A percentile compares a stretch with the other conserved stretches of the same genome.
Evolutionary conservation across 129 eudicot genomes (phyloP).

Genomic region (Centaurea solstitialis): DNA sequence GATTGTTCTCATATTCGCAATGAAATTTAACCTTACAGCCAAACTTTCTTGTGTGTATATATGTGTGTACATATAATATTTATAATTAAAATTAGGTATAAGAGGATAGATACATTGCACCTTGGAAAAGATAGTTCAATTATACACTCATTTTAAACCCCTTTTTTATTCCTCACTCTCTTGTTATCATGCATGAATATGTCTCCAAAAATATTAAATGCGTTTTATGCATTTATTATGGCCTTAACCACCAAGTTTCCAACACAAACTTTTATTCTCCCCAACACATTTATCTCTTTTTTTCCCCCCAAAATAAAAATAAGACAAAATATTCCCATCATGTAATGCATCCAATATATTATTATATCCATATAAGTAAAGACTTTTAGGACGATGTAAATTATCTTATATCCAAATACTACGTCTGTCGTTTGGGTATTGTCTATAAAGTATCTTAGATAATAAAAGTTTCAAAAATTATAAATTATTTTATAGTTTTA

Average conservation of each 20-base stretch:
- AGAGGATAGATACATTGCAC: constrained; percentile 31
- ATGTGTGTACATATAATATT: too few relatives aligned
- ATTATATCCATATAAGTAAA: too few relatives aligned
- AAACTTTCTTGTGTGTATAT: too few relatives aligned
- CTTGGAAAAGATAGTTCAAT: constrained; percentile 26
- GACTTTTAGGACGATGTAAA: not conserved
- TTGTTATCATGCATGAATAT: constrained; percentile 30
- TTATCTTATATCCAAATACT: not conserved
- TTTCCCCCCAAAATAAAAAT: not conserved
- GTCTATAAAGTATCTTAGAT: too few relatives aligned
- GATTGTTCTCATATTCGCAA: too few relatives aligned
- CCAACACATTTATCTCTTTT: not conserved
- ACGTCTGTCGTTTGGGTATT: not conserved
- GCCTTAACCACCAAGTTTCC: constrained; percentile 11
- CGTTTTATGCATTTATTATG: not conserved
- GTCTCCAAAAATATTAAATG: constrained; percentile 12
- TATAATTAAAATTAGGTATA: constrained; percentile 25
- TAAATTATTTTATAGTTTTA: too few relatives aligned
- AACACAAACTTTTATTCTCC: constrained; percentile 9
- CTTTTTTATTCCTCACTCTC: constrained; percentile 14
- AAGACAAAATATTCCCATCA: not conserved
- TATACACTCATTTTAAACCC: constrained; percentile 24
- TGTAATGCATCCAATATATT: not conserved
- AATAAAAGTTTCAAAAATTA: too few relatives aligned
- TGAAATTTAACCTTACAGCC: too few relatives aligned